Percentiles rank a stretch among this genome's conserved stretches.
Evolutionary conservation across 768 basidiomycete species (phyloP).

Genomic region (Holtermanniella nyarrowii): DNA sequence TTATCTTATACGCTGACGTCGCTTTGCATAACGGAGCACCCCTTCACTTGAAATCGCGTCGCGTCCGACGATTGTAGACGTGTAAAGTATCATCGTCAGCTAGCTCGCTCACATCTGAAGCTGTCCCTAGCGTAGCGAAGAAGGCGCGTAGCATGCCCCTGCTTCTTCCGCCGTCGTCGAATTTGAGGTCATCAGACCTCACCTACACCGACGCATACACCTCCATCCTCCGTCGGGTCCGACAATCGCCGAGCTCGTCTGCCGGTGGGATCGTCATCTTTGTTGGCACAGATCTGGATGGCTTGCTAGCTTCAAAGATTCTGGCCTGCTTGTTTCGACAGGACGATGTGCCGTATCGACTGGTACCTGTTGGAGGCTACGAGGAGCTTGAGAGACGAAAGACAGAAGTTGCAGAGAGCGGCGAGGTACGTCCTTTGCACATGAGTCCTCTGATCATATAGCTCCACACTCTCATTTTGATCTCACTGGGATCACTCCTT

Average conservation of each 20-base stretch:
- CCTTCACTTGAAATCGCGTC: too few relatives aligned
- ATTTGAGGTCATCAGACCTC: conserved; percentile 27
- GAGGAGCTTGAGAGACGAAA: conserved; percentile 59
- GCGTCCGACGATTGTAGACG: too few relatives aligned
- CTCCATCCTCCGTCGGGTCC: conserved; percentile 33
- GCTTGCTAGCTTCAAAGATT: conserved; percentile 81
- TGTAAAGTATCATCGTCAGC: too few relatives aligned
- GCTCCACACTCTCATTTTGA: conserved; percentile 69
- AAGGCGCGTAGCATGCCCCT: too few relatives aligned
- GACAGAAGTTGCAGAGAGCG: conserved; percentile 55
- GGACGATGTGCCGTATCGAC: conserved; percentile 83
- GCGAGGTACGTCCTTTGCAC: conserved; percentile 49
- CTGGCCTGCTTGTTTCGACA: conserved; percentile 78
- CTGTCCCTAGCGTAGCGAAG: too few relatives aligned
- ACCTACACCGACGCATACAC: conserved; percentile 38
- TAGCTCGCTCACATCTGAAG: too few relatives aligned
- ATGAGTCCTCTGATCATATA: neutral
- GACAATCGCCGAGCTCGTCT: conserved; percentile 25
- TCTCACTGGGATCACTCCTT: conserved; percentile 83
- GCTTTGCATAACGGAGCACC: too few relatives aligned
- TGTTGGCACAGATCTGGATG: conserved; percentile 49
- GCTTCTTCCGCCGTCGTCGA: conserved; percentile 33
- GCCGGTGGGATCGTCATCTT: conserved; percentile 38
- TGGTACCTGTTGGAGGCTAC: conserved; percentile 79
- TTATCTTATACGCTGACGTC: too few relatives aligned